Conservation (phyloP, 352 stramenopile species). For the Albugo candida region DNA sequence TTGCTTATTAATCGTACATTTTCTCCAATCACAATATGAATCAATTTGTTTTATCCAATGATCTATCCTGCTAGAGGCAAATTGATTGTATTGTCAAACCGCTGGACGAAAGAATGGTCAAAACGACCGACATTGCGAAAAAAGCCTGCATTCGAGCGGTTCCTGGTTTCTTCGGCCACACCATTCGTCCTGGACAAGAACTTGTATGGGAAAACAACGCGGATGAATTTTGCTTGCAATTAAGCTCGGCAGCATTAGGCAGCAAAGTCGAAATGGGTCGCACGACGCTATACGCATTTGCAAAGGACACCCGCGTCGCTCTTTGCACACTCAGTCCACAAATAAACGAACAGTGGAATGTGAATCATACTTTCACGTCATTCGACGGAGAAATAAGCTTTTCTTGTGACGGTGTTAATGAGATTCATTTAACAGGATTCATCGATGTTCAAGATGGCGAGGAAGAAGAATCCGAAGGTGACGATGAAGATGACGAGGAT, state of each 20-base stretch:
- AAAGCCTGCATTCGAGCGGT: too few species aligned
- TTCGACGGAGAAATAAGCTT: constrained; percentile 52
- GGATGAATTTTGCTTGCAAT: constrained; percentile 54
- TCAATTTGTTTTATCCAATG: too few species aligned
- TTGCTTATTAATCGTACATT: too few species aligned
- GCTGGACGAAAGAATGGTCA: too few species aligned
- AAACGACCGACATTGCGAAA: too few species aligned
- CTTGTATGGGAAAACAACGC: constrained; percentile 51
- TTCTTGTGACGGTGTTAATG: constrained; percentile 42
- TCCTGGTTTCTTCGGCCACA: constrained; percentile 64
- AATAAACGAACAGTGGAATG: constrained; percentile 46
- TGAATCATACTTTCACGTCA: constrained; percentile 59
- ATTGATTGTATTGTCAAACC: too few species aligned
- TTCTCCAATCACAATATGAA: too few species aligned
- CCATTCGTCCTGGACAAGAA: constrained; percentile 35
- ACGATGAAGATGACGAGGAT: constrained; percentile 21
- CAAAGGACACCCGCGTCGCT: constrained; percentile 50
- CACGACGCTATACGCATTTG: constrained; percentile 52
- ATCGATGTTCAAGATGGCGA: constrained; percentile 63
- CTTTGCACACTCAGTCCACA: constrained; percentile 48
- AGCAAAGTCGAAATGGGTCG: constrained; percentile 25
- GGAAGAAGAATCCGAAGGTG: constrained; percentile 31
- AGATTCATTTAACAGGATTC: constrained; percentile 63
- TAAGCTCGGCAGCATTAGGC: constrained; percentile 55
- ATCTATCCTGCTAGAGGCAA: too few species aligned